phyloP scores from a whole-genome alignment of 1,284 basidiomycete species.

The Irpex sp. region DNA sequence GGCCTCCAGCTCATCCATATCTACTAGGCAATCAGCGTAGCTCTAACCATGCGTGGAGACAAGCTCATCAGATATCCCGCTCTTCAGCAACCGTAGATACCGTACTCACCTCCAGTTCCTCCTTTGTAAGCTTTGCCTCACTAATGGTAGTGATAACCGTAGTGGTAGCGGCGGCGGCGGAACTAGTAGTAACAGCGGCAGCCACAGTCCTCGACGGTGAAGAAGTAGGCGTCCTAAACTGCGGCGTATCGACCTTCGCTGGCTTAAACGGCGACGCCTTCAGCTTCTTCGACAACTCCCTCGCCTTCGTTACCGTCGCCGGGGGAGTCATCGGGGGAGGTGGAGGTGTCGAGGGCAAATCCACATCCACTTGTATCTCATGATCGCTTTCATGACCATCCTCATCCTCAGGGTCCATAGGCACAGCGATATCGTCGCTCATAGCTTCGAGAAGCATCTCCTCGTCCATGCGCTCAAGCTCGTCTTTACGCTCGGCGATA shows the following conservation, averaged over 20 bases:
- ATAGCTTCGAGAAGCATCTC: background rate
- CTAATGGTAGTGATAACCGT: background rate
- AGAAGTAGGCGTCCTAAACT: background rate
- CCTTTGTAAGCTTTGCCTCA: background rate
- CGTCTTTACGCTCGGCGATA: slow-evolving; percentile 30
- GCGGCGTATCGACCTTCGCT: background rate
- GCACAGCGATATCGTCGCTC: background rate
- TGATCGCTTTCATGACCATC: too few relatives aligned
- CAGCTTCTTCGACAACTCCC: background rate
- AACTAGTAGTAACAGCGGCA: background rate
- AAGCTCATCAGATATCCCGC: slow-evolving; percentile 36
- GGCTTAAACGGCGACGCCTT: slow-evolving; percentile 1
- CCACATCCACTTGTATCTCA: background rate
- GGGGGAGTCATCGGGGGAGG: too few relatives aligned
- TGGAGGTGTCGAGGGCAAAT: background rate
- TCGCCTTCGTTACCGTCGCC: background rate
- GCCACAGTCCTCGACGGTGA: background rate
- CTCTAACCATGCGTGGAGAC: slow-evolving; percentile 33
- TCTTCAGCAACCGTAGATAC: slow-evolving; percentile 24
- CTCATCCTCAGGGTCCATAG: background rate
- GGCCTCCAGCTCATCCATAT: slow-evolving; percentile 13
- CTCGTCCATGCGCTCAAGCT: background rate
- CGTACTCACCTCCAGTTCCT: background rate
- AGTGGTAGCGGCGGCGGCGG: too few relatives aligned
- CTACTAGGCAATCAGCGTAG: slow-evolving; percentile 24